Base-by-base conservation (phyloP, 2,329 filamentous ascomycete genomes). In the Uncinocarpus reesii region DNA sequence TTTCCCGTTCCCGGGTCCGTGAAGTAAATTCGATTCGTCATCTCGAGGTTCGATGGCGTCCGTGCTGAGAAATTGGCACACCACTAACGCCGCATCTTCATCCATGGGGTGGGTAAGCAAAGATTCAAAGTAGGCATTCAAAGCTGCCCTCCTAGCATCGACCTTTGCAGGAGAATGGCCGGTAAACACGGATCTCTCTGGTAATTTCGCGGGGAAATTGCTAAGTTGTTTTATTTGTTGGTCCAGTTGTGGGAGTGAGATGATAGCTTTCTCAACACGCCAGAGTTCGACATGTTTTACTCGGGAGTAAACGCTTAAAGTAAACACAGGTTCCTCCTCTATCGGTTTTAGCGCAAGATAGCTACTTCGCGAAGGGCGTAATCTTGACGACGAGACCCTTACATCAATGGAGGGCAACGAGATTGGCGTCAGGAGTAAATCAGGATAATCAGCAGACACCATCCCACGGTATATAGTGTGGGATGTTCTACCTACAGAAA, bases 291-390 rank as follows among this genome's bases (percentile, higher is more conserved):
- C 78, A 2, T 78, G 72, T 53, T 87, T 80, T 16, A 42, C 47
- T 47, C 89, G 81, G 7, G 84, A 84, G 58, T 87, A 83, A 29
- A 98, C 72, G 15, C 88, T 89, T 46, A 98, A 72, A 0, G 88
- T 95, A 60, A 96, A 95, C 0, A 96, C 90, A 0, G 89, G 87
- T 57, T 95, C 89, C 61, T 95, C 90, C 50, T 95, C 89, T 16
- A 84, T 72, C 52, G 86, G 82, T 43, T 80, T 90, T 8, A 88
- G 72, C 1, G 81, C 85, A 59, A 95, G 72, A 56, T 92, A 78
- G 62, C 89, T 95, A 31, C 87, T 81, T 54, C 90, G 76, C 0
- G 90, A 95, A 11, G 90, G 92, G 61, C 86, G 88, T 73, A 98
- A 81, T n/a, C 92, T 81, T 18, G 92, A 96, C 3, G 92, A 96